Percentiles rank a stretch among this genome's conserved stretches.
Evolutionary conservation across 139 green algal genomes (phyloP).

Genomic region (Auxenochlorella protothecoides): DNA sequence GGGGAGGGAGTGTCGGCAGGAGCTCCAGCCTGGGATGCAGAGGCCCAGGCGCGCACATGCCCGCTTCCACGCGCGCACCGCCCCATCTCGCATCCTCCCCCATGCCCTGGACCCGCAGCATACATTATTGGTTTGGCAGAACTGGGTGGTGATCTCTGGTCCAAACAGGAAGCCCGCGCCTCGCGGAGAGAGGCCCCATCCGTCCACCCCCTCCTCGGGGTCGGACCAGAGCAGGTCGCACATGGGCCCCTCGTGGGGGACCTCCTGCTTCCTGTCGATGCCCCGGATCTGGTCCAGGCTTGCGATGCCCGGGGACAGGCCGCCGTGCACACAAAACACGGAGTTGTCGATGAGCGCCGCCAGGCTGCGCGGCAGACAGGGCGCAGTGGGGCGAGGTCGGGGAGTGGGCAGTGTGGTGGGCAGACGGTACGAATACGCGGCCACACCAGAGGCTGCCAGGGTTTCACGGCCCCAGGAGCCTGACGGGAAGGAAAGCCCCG

Average conservation of each 20-base stretch:
- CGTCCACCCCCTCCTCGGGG: conserved; percentile 91
- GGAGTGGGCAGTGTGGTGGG: too few relatives aligned
- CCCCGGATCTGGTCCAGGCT: conserved; percentile 90
- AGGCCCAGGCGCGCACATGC: neutral
- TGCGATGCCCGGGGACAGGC: conserved; percentile 83
- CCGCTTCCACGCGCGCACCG: neutral
- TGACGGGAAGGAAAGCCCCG: too few relatives aligned
- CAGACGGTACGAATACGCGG: too few relatives aligned
- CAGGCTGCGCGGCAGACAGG: conserved; percentile 18
- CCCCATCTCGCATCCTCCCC: neutral
- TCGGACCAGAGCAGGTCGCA: conserved; percentile 97
- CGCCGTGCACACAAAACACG: conserved; percentile 95
- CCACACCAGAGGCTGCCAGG: too few relatives aligned
- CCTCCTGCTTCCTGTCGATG: conserved; percentile 97
- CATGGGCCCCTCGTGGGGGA: conserved; percentile 97
- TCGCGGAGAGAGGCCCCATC: conserved; percentile 78
- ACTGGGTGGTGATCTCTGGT: conserved; percentile 73
- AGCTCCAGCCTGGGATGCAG: neutral
- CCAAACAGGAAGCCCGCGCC: conserved; percentile 96
- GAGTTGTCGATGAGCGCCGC: conserved; percentile 85
- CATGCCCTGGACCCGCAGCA: neutral
- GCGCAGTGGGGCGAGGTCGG: too few relatives aligned
- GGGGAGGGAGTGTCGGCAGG: too few relatives aligned
- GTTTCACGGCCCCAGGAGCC: too few relatives aligned
- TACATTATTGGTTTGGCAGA: conserved; percentile 79